Conservation (phyloP, 169 alveolate genomes). For the Eimeria necatrix region DNA sequence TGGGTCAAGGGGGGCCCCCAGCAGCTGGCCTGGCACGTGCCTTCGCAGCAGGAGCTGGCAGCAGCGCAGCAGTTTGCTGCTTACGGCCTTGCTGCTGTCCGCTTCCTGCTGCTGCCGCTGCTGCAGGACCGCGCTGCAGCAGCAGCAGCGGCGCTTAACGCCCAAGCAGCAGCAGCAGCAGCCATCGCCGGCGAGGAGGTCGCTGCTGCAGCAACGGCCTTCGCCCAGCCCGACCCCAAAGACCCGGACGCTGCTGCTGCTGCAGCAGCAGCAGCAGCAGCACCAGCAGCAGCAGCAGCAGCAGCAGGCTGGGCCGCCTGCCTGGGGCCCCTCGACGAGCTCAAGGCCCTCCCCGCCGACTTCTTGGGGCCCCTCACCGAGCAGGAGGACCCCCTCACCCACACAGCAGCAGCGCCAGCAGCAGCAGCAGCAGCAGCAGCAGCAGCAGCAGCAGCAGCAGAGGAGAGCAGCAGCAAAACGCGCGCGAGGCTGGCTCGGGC, state of each 20-base stretch:
- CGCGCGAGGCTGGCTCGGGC: slow-evolving; percentile 23
- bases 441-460: not conserved
- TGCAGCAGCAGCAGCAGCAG: not conserved
- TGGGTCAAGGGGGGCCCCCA: slow-evolving; percentile 1
- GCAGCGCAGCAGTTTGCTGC: not conserved
- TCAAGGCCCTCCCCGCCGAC: not conserved
- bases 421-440: slow-evolving; percentile 25
- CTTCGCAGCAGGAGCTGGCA: not conserved
- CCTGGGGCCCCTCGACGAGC: not conserved
- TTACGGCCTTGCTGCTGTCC: slow-evolving; percentile 10
- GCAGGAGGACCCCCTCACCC: not conserved
- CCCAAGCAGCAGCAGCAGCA: not conserved
- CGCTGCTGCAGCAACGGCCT: not conserved
- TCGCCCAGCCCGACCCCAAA: no score
- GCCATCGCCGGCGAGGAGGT: not conserved
- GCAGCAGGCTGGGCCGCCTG: not conserved
- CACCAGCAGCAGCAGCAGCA: not conserved
- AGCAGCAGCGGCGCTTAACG: not conserved
- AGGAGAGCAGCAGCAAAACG: not conserved
- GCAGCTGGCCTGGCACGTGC: slow-evolving; percentile 44
- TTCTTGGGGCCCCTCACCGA: slow-evolving; percentile 19
- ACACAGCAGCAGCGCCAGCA: not conserved
- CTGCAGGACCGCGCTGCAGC: not conserved
- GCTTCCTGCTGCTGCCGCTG: slow-evolving; percentile 22
- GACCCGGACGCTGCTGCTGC: not conserved